Conservation (phyloP, 768 basidiomycete species). For the Hysterangium stoloniferum region DNA sequence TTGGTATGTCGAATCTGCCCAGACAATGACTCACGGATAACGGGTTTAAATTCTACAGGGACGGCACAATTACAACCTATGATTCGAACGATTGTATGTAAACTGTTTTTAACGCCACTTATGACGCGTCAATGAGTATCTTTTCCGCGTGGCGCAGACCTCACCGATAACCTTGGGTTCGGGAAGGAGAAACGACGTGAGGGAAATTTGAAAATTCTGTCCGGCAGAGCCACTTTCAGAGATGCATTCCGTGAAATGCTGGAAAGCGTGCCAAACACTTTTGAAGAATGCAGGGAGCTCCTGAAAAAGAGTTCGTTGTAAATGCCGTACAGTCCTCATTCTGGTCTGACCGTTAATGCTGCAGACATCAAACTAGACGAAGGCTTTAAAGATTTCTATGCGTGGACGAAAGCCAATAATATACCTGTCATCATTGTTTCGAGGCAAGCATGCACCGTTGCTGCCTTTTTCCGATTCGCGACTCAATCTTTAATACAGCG, state of each 20-base stretch:
- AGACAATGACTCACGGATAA: no score
- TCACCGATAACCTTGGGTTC: slow-evolving; percentile 87
- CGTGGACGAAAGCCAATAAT: slow-evolving; percentile 70
- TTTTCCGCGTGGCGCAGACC: slow-evolving; percentile 36
- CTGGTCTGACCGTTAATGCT: background rate
- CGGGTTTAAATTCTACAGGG: slow-evolving; percentile 42
- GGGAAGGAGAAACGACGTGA: slow-evolving; percentile 65
- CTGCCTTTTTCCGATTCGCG: background rate
- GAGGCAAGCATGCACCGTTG: slow-evolving; percentile 46
- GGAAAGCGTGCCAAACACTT: slow-evolving; percentile 58
- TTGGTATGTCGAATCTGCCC: slow-evolving; percentile 58
- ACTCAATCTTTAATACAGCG: slow-evolving; percentile 37
- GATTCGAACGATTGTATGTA: slow-evolving; percentile 92
- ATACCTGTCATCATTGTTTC: slow-evolving; percentile 92
- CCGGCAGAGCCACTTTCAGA: slow-evolving; percentile 67
- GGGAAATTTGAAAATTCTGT: slow-evolving; percentile 65
- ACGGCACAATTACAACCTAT: slow-evolving; percentile 86
- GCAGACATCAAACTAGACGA: slow-evolving; percentile 79
- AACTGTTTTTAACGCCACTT: background rate
- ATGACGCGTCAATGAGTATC: background rate
- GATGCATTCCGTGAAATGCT: slow-evolving; percentile 88
- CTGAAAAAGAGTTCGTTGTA: slow-evolving; percentile 55
- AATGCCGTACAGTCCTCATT: no score
- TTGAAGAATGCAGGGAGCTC: slow-evolving; percentile 77
- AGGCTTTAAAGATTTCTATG: slow-evolving; percentile 83